These are phyloP conservation scores for Colletotrichum somersetense DNA, from an alignment of 2,329 filamentous ascomycete species.

Conservation along the genomic window DNA sequence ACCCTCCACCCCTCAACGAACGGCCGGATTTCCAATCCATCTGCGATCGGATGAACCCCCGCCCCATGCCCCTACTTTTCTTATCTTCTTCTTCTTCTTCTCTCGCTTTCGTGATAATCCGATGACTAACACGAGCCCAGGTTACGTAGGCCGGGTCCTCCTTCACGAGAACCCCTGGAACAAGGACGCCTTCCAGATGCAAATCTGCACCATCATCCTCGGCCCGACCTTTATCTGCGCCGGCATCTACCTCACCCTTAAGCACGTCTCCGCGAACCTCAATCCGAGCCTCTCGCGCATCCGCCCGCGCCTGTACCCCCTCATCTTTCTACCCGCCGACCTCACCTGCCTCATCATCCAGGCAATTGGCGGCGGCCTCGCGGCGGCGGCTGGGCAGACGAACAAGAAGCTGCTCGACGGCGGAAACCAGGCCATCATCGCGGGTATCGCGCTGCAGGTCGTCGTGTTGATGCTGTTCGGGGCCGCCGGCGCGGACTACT, in stretches of 20 bases:
- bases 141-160: slow-evolving; percentile 65
- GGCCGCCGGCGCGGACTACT: slow-evolving; percentile 59
- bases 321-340: slow-evolving; percentile 71
- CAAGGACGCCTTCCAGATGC: slow-evolving; percentile 65
- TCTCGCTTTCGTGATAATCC: background rate
- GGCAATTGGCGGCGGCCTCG: slow-evolving; percentile 69
- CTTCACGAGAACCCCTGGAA: slow-evolving; percentile 68
- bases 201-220: slow-evolving; percentile 71
- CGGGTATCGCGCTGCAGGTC: slow-evolving; percentile 67
- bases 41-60: slow-evolving; percentile 1
- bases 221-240: slow-evolving; percentile 72
- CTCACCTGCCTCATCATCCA: slow-evolving; percentile 70
- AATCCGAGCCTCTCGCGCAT: slow-evolving; percentile 64
- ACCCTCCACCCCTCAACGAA: background rate
- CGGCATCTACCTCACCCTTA: slow-evolving; percentile 73
- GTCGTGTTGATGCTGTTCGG: slow-evolving; percentile 63
- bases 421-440: slow-evolving; percentile 66
- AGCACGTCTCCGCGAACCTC: slow-evolving; percentile 67
- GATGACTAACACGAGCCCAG: slow-evolving; percentile 48
- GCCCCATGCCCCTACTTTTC: background rate
- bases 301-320: slow-evolving; percentile 64
- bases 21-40: background rate
- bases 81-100: too few species aligned
- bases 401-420: slow-evolving; percentile 56
- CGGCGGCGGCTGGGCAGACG: slow-evolving; percentile 59